Base-by-base conservation (phyloP, 1,284 basidiomycete genomes). In the Neonothopanus nambi region DNA sequence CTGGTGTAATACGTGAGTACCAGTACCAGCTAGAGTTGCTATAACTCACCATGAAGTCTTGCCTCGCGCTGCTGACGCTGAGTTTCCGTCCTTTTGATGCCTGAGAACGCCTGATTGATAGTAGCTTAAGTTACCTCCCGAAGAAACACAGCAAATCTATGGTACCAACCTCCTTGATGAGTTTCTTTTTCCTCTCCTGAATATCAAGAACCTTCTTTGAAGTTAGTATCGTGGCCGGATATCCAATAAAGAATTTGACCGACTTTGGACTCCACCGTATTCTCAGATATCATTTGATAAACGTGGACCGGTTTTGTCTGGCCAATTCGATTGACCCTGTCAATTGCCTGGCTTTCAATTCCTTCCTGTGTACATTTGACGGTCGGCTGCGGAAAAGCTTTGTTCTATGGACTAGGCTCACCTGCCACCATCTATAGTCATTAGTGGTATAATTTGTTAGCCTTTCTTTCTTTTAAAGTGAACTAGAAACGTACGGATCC, bases 311-410 rank as follows among this genome's bases (percentile, higher is more conserved):
- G 75, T 65, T 87, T 90, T 59, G 73, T 89, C 67, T 93, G 91
- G 9, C 91, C 92, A 60, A 93, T 92, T 51, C 86, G 70, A 56
- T 85, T 71, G 9, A 71, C 65, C 61, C 93, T 77, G 66, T 95
- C 93, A 55, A 95, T 90, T 0, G 93, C 93, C 65, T 95, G 91
- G 55, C 82, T 84, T 70, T 95, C 93, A 41, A 95, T 94, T 2
- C 93, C 91, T 62, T 91, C 90, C 75, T 89, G 17, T 20, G 12
- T 33, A 43, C 9, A 13, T 33, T 3, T 33, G 9, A 33, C 5
- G 26, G 26, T 28, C 11, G 11, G 11, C 26, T n/a, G 26, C 11
- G 26, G 11, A 5, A 8, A 33, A 33, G 11, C 11, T 28, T 28
- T 5, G 26, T 28, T 9, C 30, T 33, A 33, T 33, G 4, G 9